phyloP scores from a whole-genome alignment of 208 protist genomes.

The Leishmania braziliensis region DNA sequence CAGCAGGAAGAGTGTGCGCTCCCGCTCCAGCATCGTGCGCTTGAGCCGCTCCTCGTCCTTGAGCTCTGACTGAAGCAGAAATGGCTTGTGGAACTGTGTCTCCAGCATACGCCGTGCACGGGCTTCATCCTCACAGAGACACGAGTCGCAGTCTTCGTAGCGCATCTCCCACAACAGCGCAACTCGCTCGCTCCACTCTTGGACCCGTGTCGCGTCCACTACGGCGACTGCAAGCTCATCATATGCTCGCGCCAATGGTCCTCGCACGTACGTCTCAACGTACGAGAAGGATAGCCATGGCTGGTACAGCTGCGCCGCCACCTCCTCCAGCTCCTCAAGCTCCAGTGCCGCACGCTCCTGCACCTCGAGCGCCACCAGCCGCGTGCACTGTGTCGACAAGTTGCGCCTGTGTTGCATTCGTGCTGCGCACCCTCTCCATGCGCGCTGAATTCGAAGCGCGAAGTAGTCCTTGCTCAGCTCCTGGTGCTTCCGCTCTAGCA shows the following conservation, averaged over 20 bases:
- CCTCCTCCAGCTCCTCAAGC: conserved; percentile 28
- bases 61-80: conserved; percentile 30
- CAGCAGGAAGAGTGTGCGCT: conserved; percentile 24
- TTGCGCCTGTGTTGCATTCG: conserved; percentile 1
- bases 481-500: conserved; percentile 39
- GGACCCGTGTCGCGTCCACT: conserved; percentile 17
- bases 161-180: conserved; percentile 64
- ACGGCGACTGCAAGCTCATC: conserved; percentile 7
- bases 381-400: conserved; percentile 12
- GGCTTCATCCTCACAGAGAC: conserved; percentile 29
- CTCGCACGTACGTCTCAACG: conserved; percentile 5
- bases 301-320: conserved; percentile 22
- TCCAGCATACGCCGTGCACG: conserved; percentile 14
- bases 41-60: conserved; percentile 24
- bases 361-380: conserved; percentile 22
- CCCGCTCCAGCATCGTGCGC: conserved; percentile 14
- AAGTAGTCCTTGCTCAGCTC: conserved; percentile 28
- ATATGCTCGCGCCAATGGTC: conserved; percentile 6
- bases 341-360: conserved; percentile 20
- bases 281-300: background rate
- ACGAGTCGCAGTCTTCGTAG: conserved; percentile 37
- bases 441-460: conserved; percentile 24
- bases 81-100: conserved; percentile 13
- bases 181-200: conserved; percentile 55
- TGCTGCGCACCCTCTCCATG: conserved; percentile 10